Base-by-base conservation (phyloP, 2,329 filamentous ascomycete genomes). In the Colletotrichum karsti region DNA sequence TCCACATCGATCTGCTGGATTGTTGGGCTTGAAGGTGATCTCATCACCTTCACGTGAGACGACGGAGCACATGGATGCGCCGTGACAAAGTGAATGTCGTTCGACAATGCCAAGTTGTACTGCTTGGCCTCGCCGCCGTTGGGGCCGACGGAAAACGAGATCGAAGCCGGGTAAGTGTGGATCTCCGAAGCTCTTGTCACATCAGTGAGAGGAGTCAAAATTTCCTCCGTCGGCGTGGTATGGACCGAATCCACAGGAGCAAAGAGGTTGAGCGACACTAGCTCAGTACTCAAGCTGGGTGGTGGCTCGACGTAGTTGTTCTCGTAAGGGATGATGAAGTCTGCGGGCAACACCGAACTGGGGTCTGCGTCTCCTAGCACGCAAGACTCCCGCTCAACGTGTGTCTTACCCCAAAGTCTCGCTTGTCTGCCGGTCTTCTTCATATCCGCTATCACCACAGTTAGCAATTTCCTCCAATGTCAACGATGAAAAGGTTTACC, bases 1-100 rank as follows among this genome's bases (percentile, higher is more conserved):
- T 80, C 83, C 15, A 88, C 79, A 69, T 88, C 85, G 62, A 86
- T 84, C 66, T 88, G 85, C 72, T 86, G 86, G 58, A 89, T 88
- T 2, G 85, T 88, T 20, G 88, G 87, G 73, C 87, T 90, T 1
- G 85, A 84, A 0, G 88, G 86, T 13, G 88, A 88, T 74, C 87
- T 88, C 56, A 91, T 74, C 61, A 90, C 85, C 69, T 84, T 86
- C 3, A 89, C 85, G 62, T 85, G 83, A 56, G 83, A 82, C 1
- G 88, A 88, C 2, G 87, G 85, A 5, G 87, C 84, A 72, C 90
- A 92, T 0, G 90, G 90, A 71, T 91, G 88, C 0, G 89, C 89
- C 1, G 90, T 91, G 18, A 91, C 87, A 74, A 92, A 92, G 72
- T 86, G 86, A 22, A 91, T 83, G 65, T 92, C 89, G 70, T 89